Percentiles rank a stretch among this genome's conserved stretches.
Conservation (phyloP, 495 filamentous ascomycete species). For the Venustampulla echinocandica region DNA sequence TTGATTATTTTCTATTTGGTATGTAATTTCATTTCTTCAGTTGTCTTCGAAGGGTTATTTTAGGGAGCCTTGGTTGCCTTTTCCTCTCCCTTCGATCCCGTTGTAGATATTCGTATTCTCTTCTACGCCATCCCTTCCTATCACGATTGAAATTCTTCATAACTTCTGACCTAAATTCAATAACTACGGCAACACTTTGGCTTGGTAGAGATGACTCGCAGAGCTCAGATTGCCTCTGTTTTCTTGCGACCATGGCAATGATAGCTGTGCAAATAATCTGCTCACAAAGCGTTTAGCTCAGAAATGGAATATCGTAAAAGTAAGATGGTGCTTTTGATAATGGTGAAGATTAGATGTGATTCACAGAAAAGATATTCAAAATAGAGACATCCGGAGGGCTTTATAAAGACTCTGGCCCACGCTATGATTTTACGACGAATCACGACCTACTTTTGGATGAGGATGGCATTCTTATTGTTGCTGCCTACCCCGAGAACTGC, state of each 20-base stretch:
- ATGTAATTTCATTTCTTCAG: too few species aligned
- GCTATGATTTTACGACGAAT: neutral
- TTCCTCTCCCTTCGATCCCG: neutral
- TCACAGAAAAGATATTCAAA: neutral
- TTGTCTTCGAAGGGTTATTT: too few species aligned
- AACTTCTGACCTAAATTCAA: constrained; percentile 2
- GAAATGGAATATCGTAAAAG: neutral
- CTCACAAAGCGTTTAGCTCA: too few species aligned
- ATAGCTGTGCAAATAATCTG: too few species aligned
- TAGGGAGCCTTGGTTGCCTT: neutral
- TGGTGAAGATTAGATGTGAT: neutral
- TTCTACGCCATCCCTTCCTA: constrained; percentile 3
- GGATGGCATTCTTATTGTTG: neutral
- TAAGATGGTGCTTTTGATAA: neutral
- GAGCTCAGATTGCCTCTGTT: neutral
- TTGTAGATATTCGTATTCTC: constrained; percentile 4
- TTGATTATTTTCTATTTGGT: too few species aligned
- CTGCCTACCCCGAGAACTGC: too few species aligned
- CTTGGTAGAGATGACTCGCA: neutral
- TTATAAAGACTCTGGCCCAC: neutral
- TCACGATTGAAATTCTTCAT: constrained; percentile 2
- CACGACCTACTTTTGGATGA: neutral
- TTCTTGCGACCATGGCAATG: constrained; percentile 1
- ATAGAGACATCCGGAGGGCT: neutral
- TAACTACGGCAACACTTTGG: neutral